phyloP scores from a whole-genome alignment of 2,329 filamentous ascomycete species.

The Trichothecium roseum region DNA sequence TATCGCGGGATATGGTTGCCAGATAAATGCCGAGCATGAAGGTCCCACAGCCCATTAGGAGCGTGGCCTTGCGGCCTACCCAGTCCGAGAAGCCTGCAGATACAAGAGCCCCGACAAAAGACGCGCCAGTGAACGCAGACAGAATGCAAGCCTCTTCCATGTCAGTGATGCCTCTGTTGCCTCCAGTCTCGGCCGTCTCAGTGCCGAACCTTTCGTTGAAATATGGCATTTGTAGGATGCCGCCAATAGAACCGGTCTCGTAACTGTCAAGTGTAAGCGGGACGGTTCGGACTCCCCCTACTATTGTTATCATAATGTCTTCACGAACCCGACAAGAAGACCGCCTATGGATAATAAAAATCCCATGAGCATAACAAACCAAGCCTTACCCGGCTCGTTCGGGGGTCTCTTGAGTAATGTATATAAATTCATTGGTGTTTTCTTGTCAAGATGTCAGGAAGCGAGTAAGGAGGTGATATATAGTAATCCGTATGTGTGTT shows the following conservation, averaged over 20 bases:
- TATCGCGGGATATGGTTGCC: conserved; percentile 49
- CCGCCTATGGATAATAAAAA: conserved; percentile 47
- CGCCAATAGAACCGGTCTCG: conserved; percentile 44
- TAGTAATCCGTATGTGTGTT: too few species aligned
- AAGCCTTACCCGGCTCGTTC: conserved; percentile 31
- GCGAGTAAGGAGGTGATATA: too few species aligned
- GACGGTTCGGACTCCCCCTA: background rate
- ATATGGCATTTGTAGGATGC: conserved; percentile 43
- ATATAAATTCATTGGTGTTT: too few species aligned
- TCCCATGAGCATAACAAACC: conserved; percentile 43
- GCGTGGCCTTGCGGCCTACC: conserved; percentile 49
- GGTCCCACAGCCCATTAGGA: conserved; percentile 47
- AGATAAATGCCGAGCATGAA: conserved; percentile 55
- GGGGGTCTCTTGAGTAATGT: conserved; percentile 29
- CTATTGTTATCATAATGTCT: background rate
- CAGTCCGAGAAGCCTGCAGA: conserved; percentile 48
- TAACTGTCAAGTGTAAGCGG: conserved; percentile 21
- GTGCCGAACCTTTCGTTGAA: conserved; percentile 29
- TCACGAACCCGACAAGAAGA: conserved; percentile 38
- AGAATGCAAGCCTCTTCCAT: conserved; percentile 54
- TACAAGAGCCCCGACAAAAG: conserved; percentile 51
- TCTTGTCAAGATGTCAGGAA: too few species aligned
- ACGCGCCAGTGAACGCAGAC: conserved; percentile 69
- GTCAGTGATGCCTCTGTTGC: conserved; percentile 31
- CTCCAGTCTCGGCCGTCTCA: conserved; percentile 12